Conservation (phyloP, 768 basidiomycete genomes). For the Dacryopinax primogenitus region DNA sequence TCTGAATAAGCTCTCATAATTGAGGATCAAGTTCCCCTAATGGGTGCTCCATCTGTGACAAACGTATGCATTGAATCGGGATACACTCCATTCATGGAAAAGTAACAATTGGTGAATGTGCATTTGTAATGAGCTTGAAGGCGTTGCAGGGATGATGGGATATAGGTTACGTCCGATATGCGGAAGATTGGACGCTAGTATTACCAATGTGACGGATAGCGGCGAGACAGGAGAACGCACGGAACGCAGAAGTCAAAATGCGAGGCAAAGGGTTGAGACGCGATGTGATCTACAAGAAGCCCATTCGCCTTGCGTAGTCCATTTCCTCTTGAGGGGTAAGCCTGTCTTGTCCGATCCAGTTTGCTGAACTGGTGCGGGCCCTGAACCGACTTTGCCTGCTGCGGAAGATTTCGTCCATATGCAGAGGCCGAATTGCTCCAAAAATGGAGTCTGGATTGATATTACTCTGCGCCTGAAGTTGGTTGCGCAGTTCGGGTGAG, state of each 20-base stretch:
- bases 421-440: conserved; percentile 69
- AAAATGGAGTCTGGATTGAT: conserved; percentile 88
- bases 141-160: not conserved
- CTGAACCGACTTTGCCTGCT: conserved; percentile 67
- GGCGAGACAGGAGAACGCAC: not conserved
- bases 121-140: not conserved
- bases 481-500: conserved; percentile 69
- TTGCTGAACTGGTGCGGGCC: conserved; percentile 83
- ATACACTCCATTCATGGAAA: no score
- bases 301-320: conserved; percentile 85
- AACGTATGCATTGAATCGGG: not conserved
- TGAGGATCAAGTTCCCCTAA: no score
- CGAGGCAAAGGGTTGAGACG: not conserved
- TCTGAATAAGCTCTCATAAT: not conserved
- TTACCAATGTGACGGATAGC: not conserved
- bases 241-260: not conserved
- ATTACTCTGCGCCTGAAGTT: conserved; percentile 68
- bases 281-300: conserved; percentile 32
- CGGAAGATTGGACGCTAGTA: not conserved
- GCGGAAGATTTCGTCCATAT: conserved; percentile 90
- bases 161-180: not conserved
- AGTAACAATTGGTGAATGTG: not conserved
- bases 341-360: conserved; percentile 88
- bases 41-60: no score
- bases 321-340: conserved; percentile 71